Conservation (phyloP, 768 basidiomycete genomes). For the Termitomyces sp. region DNA sequence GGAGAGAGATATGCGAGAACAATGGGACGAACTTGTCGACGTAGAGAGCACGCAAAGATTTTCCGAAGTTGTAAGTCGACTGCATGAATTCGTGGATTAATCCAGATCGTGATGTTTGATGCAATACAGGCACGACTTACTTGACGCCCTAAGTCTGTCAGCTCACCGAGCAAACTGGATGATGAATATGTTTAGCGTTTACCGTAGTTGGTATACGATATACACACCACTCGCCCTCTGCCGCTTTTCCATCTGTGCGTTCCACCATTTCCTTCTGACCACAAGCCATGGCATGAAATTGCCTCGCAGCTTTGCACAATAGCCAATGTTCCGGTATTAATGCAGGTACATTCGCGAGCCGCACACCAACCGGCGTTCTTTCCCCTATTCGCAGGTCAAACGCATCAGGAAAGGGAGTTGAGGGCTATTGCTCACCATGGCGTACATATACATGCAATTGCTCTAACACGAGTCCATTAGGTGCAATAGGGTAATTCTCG, state of each 20-base stretch:
- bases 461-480: slow-evolving; percentile 51
- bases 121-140: slow-evolving; percentile 27
- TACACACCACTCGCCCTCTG: slow-evolving; percentile 63
- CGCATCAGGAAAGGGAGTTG: too few species aligned
- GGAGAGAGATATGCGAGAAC: background rate
- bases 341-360: slow-evolving; percentile 59
- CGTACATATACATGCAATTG: slow-evolving; percentile 76
- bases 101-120: background rate
- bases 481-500: slow-evolving; percentile 56
- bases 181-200: background rate
- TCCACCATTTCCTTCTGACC: slow-evolving; percentile 46
- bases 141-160: slow-evolving; percentile 69
- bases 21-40: slow-evolving; percentile 50
- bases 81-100: slow-evolving; percentile 21
- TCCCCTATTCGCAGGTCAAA: slow-evolving; percentile 40
- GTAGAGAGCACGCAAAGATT: slow-evolving; percentile 59
- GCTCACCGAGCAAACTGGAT: slow-evolving; percentile 62
- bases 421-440: slow-evolving; percentile 49
- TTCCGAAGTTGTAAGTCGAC: slow-evolving; percentile 67
- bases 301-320: slow-evolving; percentile 55
- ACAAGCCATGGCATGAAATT: slow-evolving; percentile 43
- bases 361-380: slow-evolving; percentile 70
- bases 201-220: slow-evolving; percentile 16
- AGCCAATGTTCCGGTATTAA: slow-evolving; percentile 68
- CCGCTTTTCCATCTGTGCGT: slow-evolving; percentile 47